These are phyloP conservation scores for Annona squamosa DNA, from an alignment of 164 flowering plant genomes.

Conservation along the genomic window DNA sequence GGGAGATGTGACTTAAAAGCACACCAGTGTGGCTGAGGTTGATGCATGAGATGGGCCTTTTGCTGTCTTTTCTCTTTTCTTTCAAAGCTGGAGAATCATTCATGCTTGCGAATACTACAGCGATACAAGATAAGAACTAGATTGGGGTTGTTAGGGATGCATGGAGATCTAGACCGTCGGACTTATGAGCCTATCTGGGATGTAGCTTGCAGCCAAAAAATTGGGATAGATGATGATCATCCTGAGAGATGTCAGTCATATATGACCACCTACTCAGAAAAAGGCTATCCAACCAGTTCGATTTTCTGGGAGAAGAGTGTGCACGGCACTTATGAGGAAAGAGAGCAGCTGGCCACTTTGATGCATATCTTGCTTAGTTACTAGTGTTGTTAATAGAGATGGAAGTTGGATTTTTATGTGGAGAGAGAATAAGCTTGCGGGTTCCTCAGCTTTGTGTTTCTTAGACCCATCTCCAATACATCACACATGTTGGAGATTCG, in stretches of 20 bases:
- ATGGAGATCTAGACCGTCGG: background rate
- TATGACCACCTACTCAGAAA: no score
- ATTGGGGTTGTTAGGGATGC: slow-evolving; percentile 1
- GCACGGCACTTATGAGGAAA: slow-evolving; percentile 2
- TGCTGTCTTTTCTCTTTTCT: slow-evolving; percentile 7
- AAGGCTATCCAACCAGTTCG: no score
- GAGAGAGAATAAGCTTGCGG: slow-evolving; percentile 12
- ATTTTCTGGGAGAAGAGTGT: background rate
- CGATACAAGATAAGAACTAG: background rate
- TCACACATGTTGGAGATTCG: slow-evolving; percentile 8
- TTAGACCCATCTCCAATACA: slow-evolving; percentile 8
- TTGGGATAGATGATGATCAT: background rate
- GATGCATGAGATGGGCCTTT: background rate
- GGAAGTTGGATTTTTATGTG: background rate
- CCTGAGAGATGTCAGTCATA: background rate
- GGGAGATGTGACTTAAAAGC: slow-evolving; percentile 46
- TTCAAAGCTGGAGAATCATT: slow-evolving; percentile 29
- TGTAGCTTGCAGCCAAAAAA: background rate
- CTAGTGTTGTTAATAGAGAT: background rate
- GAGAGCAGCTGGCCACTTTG: slow-evolving; percentile 17
- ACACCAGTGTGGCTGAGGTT: slow-evolving; percentile 20
- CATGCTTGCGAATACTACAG: slow-evolving; percentile 8
- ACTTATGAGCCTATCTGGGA: background rate
- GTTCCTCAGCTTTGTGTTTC: slow-evolving; percentile 23
- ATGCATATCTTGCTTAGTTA: background rate